Base-by-base conservation (phyloP, 306 rosid species). In the Neltuma alba region DNA sequence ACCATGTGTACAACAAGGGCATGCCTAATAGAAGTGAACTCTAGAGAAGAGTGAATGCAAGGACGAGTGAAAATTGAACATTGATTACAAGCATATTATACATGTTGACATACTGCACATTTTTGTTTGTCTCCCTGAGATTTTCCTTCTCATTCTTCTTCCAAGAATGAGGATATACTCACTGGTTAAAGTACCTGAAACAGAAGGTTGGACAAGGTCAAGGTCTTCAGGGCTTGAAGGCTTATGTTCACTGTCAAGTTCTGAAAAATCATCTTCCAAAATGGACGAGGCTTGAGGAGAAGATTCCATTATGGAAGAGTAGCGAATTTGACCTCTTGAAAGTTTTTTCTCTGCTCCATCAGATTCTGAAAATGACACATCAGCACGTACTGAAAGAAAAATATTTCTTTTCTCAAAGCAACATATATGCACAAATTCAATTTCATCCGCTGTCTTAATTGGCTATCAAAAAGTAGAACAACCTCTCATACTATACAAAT, bases 401-500 rank as follows among this genome's bases (percentile, higher is more conserved):
- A 30, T 3, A 21, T 44, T 44, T 70, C 58, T 6, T 16, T 67
- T 67, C 60, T 30, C 47, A 33, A 52, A 42, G 34, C 23, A 13
- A 52, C 21, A 44, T 30, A 36, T 58, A 42, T 21, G 41, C 14
- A 58, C 31, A n/a, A 79, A 37, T 15, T 2, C 34, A 55, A 34
- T n/a, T 37, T 33, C 65, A 33, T 44, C 85, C 20, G 52, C 42
- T 55, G 34, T 66, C 70, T 36, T 47, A 57, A 57, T 57, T 54
- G 61, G 11, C 54, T 62, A 1, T 77, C 37, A 52, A 20, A 64
- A 79, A 75, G 44, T 15, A 50, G 31, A 65, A 72, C 54, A 63
- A 61, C 44, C 23, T 82, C 84, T 73, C 78, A 66, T 76, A 81
- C 72, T 47, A 66, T 42, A 85, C 80, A 80, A 67, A 80, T 82